Conservation (phyloP, 345 rosid species). For the Eucalyptus erythrocorys region DNA sequence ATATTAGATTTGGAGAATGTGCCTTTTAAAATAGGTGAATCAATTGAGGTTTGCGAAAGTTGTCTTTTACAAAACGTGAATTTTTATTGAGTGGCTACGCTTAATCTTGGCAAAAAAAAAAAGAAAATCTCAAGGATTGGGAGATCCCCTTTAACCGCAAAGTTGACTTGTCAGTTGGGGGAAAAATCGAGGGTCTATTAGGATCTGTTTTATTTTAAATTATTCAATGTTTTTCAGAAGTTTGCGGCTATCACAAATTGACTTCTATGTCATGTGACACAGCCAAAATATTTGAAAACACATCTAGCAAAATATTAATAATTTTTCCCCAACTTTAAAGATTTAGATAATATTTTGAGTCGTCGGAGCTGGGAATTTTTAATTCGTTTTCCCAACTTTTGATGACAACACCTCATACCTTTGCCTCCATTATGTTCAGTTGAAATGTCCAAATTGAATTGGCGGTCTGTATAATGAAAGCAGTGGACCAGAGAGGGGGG, state of each 20-base stretch:
- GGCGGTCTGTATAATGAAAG: neutral
- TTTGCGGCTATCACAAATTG: neutral
- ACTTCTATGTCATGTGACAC: neutral
- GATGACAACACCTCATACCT: neutral
- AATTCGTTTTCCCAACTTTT: neutral
- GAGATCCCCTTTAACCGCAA: neutral
- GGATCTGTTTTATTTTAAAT: neutral
- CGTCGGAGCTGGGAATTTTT: neutral
- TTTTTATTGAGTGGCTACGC: neutral
- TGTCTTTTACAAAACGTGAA: fast-evolving
- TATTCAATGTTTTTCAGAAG: neutral
- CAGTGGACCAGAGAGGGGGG: constrained; percentile 5
- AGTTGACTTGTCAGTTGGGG: neutral
- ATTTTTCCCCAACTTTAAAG: neutral
- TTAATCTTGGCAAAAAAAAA: neutral
- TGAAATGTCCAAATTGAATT: neutral
- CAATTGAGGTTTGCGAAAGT: neutral
- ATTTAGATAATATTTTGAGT: neutral
- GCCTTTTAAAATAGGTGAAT: neutral
- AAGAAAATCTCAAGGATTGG: neutral
- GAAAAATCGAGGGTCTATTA: neutral
- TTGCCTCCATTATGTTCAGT: neutral
- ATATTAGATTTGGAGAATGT: fast-evolving
- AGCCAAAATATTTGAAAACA: neutral
- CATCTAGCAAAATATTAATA: neutral